Evolutionary conservation across 805 yeast genomes (phyloP).

Genomic region (Dipodascus albidus): DNA sequence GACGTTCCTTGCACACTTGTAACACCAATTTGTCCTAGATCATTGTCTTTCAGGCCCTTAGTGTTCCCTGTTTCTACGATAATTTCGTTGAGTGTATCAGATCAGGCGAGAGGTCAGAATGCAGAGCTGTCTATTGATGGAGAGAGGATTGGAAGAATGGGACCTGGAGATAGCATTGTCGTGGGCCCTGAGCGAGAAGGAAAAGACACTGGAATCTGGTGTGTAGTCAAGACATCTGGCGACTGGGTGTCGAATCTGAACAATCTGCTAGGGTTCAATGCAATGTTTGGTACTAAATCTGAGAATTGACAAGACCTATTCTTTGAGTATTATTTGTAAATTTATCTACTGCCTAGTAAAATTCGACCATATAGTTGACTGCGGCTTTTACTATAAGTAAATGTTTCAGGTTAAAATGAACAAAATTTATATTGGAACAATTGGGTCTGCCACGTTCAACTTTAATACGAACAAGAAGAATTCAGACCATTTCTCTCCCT

Average conservation of each 20-base stretch:
- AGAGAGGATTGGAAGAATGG: constrained; percentile 54
- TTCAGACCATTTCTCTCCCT: too few species aligned
- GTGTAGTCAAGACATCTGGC: constrained; percentile 69
- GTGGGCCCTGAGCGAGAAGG: constrained; percentile 19
- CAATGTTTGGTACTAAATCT: constrained; percentile 45
- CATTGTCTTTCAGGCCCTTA: constrained; percentile 81
- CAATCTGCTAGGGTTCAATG: constrained; percentile 79
- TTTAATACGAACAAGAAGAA: too few species aligned
- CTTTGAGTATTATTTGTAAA: too few species aligned
- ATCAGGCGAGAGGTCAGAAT: constrained; percentile 27
- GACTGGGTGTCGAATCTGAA: constrained; percentile 92
- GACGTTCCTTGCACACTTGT: constrained; percentile 68
- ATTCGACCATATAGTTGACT: too few species aligned
- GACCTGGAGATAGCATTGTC: constrained; percentile 46
- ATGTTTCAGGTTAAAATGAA: not conserved
- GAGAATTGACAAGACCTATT: too few species aligned
- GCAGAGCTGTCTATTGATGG: constrained; percentile 77
- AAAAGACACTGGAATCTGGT: constrained; percentile 56
- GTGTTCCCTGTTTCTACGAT: constrained; percentile 71
- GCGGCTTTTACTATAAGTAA: not conserved
- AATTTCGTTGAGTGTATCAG: constrained; percentile 30
- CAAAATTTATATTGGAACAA: not conserved
- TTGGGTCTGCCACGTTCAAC: not conserved
- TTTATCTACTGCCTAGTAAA: too few species aligned
- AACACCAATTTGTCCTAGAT: constrained; percentile 88